Evolutionary conservation across 805 yeast genomes (phyloP).

Genomic region (Middelhovenomyces tepae): DNA sequence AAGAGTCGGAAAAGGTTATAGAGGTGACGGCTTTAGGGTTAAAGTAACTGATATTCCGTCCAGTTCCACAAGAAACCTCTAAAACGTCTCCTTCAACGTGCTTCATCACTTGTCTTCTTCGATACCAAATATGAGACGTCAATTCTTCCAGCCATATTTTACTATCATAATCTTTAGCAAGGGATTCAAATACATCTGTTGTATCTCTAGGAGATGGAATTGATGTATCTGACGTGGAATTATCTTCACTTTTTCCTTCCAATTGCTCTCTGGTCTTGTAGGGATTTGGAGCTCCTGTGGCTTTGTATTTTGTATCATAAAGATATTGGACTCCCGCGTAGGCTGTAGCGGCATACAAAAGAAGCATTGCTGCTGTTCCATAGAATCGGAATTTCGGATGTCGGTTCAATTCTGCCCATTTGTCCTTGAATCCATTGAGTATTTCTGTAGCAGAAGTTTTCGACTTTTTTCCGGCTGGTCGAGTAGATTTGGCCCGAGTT

Average conservation of each 20-base stretch:
- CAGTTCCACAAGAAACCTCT: constrained; percentile 95
- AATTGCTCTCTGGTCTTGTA: constrained; percentile 16
- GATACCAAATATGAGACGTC: constrained; percentile 35
- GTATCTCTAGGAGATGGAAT: constrained; percentile 73
- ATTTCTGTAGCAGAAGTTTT: no score
- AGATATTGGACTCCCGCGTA: constrained; percentile 22
- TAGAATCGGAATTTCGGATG: constrained; percentile 13
- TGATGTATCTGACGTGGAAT: constrained; percentile 11
- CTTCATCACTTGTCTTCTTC: constrained; percentile 72
- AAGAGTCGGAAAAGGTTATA: constrained; percentile 78
- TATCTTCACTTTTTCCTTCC: constrained; percentile 10
- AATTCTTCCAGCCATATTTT: constrained; percentile 71
- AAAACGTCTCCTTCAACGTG: constrained; percentile 80
- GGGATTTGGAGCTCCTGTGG: constrained; percentile 27
- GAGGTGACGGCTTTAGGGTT: constrained; percentile 53
- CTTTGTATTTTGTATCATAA: constrained; percentile 27
- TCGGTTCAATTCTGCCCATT: constrained; percentile 11
- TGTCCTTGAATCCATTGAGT: constrained; percentile 5
- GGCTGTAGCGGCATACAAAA: constrained; percentile 17
- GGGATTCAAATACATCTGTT: constrained; percentile 46
- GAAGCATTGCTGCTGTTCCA: constrained; percentile 15
- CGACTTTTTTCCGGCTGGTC: no score
- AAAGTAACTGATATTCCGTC: constrained; percentile 76
- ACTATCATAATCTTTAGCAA: constrained; percentile 74
- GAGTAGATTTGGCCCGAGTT: no score